Evolutionary conservation across 257 asterid species (phyloP).

Genomic region (Prunella vulgaris): DNA sequence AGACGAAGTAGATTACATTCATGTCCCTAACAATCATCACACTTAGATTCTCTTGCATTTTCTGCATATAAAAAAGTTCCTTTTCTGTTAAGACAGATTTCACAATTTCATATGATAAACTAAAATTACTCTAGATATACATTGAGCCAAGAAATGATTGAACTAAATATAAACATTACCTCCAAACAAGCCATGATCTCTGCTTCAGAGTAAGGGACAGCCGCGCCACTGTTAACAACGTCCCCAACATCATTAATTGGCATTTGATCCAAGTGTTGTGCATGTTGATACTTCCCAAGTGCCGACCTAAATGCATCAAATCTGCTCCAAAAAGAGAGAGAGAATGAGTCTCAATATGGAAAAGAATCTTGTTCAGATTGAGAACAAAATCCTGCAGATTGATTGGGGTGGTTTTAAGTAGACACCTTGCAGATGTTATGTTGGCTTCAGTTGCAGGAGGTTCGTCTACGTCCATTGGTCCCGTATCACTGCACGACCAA

Average conservation of each 20-base stretch:
- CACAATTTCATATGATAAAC: neutral
- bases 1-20: conserved; percentile 48
- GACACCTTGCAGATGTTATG: conserved; percentile 49
- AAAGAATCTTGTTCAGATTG: conserved; percentile 8
- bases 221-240: conserved; percentile 60
- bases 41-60: conserved; percentile 50
- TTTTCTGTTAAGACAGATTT: neutral
- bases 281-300: conserved; percentile 63
- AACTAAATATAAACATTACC: conserved; percentile 36
- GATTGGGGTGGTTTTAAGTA: neutral
- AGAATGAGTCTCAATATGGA: neutral
- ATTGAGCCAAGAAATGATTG: neutral
- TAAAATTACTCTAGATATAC: neutral
- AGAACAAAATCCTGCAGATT: neutral
- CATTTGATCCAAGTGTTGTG: conserved; percentile 72
- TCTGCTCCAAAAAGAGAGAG: conserved; percentile 31
- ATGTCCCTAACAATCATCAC: conserved; percentile 45
- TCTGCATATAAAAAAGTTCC: conserved; percentile 34
- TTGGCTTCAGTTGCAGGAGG: conserved; percentile 44
- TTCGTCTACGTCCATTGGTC: conserved; percentile 74
- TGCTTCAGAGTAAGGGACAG: conserved; percentile 49
- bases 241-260: conserved; percentile 62
- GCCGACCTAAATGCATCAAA: conserved; percentile 61
- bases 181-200: conserved; percentile 66
- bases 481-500: conserved; percentile 41